These are phyloP conservation scores for Takakia lepidozioides DNA, from an alignment of 225 moss, liverwort and hornwort genomes.

Conservation along the genomic window DNA sequence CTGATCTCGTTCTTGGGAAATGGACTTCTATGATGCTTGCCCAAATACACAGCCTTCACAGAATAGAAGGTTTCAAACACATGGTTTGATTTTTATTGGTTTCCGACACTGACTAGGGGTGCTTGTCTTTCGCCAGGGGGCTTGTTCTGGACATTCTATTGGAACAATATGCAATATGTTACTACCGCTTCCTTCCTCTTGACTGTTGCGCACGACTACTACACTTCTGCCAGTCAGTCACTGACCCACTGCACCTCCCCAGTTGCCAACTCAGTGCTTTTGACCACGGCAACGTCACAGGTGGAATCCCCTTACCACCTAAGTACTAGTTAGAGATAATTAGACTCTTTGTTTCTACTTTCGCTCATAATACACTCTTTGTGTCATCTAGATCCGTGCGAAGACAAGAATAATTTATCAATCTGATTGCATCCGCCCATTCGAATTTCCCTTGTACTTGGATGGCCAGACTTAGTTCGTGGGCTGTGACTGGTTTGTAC, in stretches of 20 bases:
- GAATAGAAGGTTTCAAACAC: neutral
- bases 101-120: neutral
- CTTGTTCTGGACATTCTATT: constrained; percentile 60
- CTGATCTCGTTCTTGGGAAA: neutral
- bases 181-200: constrained; percentile 47
- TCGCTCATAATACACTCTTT: neutral
- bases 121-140: constrained; percentile 21
- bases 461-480: constrained; percentile 57
- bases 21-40: neutral
- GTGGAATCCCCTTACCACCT: constrained; percentile 6
- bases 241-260: constrained; percentile 34
- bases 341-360: neutral
- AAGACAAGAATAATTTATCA: constrained; percentile 45
- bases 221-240: constrained; percentile 19
- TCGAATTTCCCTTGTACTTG: too few relatives aligned
- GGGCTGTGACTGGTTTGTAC: too few relatives aligned
- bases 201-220: constrained; percentile 45
- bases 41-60: too few relatives aligned
- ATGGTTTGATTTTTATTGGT: neutral
- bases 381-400: constrained; percentile 64
- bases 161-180: too few relatives aligned
- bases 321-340: neutral
- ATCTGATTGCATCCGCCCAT: too few relatives aligned
- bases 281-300: constrained; percentile 44
- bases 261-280: constrained; percentile 35